Evolutionary conservation across 2,329 filamentous ascomycete species (phyloP), one percentile per base, ranked within the genome.

Genomic region (Diaporthe citri): DNA sequence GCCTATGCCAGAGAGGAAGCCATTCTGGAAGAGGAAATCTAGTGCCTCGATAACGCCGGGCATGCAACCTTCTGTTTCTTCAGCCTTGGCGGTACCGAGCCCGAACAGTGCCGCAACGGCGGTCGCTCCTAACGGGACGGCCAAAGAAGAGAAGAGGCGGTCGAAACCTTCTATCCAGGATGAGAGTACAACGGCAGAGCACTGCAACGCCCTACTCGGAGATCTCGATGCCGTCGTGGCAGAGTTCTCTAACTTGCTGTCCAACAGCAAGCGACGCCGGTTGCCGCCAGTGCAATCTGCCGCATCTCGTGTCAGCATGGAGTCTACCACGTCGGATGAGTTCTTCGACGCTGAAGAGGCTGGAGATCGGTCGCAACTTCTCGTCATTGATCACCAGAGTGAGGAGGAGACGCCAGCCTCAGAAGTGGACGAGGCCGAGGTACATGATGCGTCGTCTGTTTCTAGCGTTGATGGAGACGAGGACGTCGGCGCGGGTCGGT

Each of bases 21-120:
- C 95, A 0, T 98, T 99, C 81, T 99, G 97, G 97, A 97, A 95
- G 83, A 92, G 96, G 64, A 98, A 97, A 84, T 87, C 93, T 1
- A 96, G 92, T 79, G 86, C 86, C 2, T 82, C 87, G 28, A 82
- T 85, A 3, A 80, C 87, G 41, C 83, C 87, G 3, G 81, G 83
- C 13, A 77, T 86, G 28, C 84, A 87, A 10, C 82, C 86, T 46
- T 75, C 84, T 0, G 78, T 83, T 2, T 80, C 84, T 2, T 83
- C 86, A 0, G 82, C 84, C 3, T 78, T 87, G 41, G 84, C 86
- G 17, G 84, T 87, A 3, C 84, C 88, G 0, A 81, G 84, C 12
- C 85, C 87, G 0, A 78, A 76, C 3, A 82, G 82, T n/a, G 82
- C 80, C 36, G 78, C 83, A 8, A 78, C 83, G 15, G 39, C 59